Percentiles rank a stretch among this genome's conserved stretches.
These are phyloP conservation scores for Ogataea nonfermentans DNA, from an alignment of 805 yeast genomes.

Conservation along the genomic window DNA sequence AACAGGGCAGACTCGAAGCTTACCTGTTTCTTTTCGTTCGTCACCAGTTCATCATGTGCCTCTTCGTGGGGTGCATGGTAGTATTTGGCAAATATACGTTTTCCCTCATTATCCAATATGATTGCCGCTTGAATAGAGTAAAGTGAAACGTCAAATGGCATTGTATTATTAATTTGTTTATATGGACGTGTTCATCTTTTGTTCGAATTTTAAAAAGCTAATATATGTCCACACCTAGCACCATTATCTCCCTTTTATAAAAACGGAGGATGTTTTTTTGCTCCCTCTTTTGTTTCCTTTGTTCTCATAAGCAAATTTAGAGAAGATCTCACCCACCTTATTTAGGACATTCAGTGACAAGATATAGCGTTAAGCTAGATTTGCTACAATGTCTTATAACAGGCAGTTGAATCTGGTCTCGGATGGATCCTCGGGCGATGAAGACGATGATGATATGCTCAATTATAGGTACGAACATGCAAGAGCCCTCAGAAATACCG, in stretches of 20 bases:
- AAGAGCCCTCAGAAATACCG: conserved; percentile 5
- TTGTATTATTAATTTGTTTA: conserved; percentile 6
- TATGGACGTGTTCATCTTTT: conserved; percentile 9
- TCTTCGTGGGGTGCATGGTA: conserved; percentile 61
- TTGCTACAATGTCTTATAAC: conserved; percentile 20
- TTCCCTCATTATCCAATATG: conserved; percentile 78
- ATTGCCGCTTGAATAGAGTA: conserved; percentile 81
- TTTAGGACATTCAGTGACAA: not conserved
- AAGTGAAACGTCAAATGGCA: conserved; percentile 47
- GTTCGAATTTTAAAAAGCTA: conserved; percentile 1
- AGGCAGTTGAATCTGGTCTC: conserved; percentile 21
- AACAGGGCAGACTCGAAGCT: conserved; percentile 74
- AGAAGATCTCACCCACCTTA: not conserved
- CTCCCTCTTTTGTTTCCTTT: conserved; percentile 12
- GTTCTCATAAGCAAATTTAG: not conserved
- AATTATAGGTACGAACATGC: conserved; percentile 4
- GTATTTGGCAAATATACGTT: conserved; percentile 81
- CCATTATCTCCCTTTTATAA: conserved; percentile 1
- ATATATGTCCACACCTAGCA: conserved; percentile 3
- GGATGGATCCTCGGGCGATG: conserved; percentile 21
- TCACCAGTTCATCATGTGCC: conserved; percentile 32
- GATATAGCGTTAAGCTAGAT: not conserved
- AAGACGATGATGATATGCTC: conserved; percentile 14
- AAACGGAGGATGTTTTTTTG: conserved; percentile 1
- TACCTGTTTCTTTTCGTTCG: conserved; percentile 55